phyloP scores from a whole-genome alignment of 129 eudicot genomes.

The Centaurea solstitialis region DNA sequence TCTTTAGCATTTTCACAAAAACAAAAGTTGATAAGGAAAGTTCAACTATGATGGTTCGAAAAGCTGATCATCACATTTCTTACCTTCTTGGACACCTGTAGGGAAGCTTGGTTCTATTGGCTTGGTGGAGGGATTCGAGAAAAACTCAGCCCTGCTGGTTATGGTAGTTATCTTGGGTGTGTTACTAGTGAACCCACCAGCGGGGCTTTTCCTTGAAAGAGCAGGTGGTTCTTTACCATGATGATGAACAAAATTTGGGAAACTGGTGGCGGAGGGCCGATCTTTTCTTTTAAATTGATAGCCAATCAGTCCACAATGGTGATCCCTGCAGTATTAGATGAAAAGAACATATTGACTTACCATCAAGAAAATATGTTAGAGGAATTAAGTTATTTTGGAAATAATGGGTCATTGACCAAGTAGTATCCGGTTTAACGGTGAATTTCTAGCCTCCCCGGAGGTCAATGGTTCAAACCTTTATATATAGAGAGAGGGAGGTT shows the following conservation, averaged over 20 bases:
- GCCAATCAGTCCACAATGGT: conserved; percentile 84
- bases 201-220: conserved; percentile 23
- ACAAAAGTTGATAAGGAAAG: neutral
- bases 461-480: neutral
- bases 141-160: conserved; percentile 10
- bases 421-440: neutral
- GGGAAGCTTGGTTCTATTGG: conserved; percentile 16
- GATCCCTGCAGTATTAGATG: conserved; percentile 54
- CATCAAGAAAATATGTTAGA: conserved; percentile 10
- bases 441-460: neutral
- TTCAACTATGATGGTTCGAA: neutral
- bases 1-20: neutral
- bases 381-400: conserved; percentile 8
- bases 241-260: conserved; percentile 25
- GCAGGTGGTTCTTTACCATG: conserved; percentile 46
- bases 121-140: conserved; percentile 3
- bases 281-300: conserved; percentile 44
- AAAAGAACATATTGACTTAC: conserved; percentile 1
- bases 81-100: conserved; percentile 37
- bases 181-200: conserved; percentile 12
- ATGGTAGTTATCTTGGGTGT: conserved; percentile 12
- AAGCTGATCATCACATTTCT: neutral
- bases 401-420: neutral
- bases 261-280: conserved; percentile 21
- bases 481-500: too few relatives aligned